Base-by-base conservation (phyloP, 2,329 filamentous ascomycete species). In the Phialophora chinensis region DNA sequence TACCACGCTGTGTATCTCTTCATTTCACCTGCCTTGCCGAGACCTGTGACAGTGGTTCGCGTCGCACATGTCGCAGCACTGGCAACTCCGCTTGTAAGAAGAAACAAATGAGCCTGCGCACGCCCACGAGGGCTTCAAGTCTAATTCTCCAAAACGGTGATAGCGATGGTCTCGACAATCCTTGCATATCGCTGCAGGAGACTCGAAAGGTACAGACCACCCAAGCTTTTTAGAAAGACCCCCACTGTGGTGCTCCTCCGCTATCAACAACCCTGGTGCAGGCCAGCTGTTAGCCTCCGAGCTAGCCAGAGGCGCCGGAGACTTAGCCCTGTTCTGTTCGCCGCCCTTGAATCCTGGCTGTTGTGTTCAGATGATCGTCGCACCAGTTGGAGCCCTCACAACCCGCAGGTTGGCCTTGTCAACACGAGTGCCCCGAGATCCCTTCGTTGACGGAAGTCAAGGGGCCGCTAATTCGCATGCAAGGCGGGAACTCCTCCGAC, bases 361-460 rank as follows among this genome's bases (percentile, higher is more conserved):
- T 20, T 20, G 25, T 53, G 11, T 10, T 23, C 49, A 20, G 49
- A 53, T 20, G 49, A 27, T 47, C 42, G 57, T 60, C 38, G 38
- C 57, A 60, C 57, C 57, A 60, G n/a, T 17, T 52, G 11, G 10
- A n/a, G 25, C 57, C 25, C 57, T 23, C 38, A 59, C 23, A 25
- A 31, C 38, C 49, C 20, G 3, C 27, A 29, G 49, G 49, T 27
- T 53, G 17, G 20, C 12, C 27, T n/a, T 56, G 31, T 29, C 38
- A 33, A 35, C 38, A 29, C 57, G 57, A 60, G n/a, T 27, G 38
- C 42, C 42, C 23, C 56, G 12, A 50, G 42, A 31, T 50, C 42
- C 57, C 57, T 8, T 59, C 20, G 14, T 60, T 20, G 42, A 60
- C 31, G 38, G 38, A 49, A 29, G 38, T 29, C 53, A 56, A 20